Conservation (phyloP, 208 protist species). For the Paratrypanosoma confusum region DNA sequence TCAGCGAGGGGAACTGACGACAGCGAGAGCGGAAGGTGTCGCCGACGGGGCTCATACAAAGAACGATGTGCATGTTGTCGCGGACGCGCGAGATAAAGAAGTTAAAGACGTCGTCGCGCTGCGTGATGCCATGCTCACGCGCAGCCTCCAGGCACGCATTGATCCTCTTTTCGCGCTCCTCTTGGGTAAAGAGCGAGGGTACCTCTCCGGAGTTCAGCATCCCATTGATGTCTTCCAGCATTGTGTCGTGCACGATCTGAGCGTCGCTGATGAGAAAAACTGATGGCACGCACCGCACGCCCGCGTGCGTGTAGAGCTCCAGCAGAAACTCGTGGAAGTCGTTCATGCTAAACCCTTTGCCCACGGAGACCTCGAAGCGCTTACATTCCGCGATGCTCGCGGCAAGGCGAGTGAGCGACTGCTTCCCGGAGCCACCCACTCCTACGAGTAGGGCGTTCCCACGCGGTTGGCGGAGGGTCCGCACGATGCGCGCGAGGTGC, state of each 20-base stretch:
- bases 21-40: constrained; percentile 91
- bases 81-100: constrained; percentile 94
- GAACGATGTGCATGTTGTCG: constrained; percentile 93
- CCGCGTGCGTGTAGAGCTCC: constrained; percentile 85
- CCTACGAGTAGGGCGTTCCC: constrained; percentile 96
- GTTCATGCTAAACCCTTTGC: constrained; percentile 87
- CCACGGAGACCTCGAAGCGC: constrained; percentile 88
- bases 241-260: constrained; percentile 92
- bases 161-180: constrained; percentile 94
- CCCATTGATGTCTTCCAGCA: constrained; percentile 97
- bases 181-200: constrained; percentile 92
- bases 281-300: constrained; percentile 76
- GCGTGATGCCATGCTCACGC: constrained; percentile 74
- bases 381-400: constrained; percentile 82
- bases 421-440: constrained; percentile 95
- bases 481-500: constrained; percentile 93
- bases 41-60: constrained; percentile 95
- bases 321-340: constrained; percentile 89
- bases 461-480: constrained; percentile 94
- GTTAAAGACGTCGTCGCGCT: constrained; percentile 87
- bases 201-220: constrained; percentile 97
- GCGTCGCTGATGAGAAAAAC: constrained; percentile 94
- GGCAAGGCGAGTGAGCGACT: constrained; percentile 91
- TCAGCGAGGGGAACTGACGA: constrained; percentile 95
- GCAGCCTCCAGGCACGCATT: constrained; percentile 86